Percentiles rank a stretch among this genome's conserved stretches.
phyloP scores from a whole-genome alignment of 176 grass and related monocot species.

The Oryza glumipatula region DNA sequence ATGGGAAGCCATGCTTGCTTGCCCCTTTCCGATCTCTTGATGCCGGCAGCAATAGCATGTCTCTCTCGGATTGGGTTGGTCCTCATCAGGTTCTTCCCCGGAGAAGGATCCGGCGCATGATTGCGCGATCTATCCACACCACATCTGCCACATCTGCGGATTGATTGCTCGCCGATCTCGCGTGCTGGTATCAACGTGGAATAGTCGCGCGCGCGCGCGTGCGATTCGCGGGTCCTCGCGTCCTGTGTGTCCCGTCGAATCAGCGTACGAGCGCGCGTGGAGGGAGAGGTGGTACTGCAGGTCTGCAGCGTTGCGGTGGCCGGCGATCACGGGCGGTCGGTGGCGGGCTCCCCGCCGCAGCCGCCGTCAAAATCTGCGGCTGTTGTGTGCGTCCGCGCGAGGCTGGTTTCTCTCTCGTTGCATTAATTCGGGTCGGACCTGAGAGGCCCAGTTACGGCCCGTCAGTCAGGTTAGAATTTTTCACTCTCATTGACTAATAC shows the following conservation, averaged over 20 bases:
- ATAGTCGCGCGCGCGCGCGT: background rate
- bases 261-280: background rate
- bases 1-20: background rate
- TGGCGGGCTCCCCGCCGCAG: background rate
- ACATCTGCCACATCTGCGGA: background rate
- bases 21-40: constrained; percentile 17
- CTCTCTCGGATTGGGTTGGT: constrained; percentile 8
- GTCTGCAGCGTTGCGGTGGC: background rate
- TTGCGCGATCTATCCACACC: background rate
- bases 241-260: background rate
- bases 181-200: background rate
- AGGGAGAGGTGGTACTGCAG: too few relatives aligned
- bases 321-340: background rate
- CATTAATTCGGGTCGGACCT: background rate
- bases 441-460: background rate
- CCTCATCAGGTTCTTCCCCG: too few relatives aligned
- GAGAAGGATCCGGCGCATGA: background rate
- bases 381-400: background rate
- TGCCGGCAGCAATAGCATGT: background rate
- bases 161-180: background rate
- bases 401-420: background rate
- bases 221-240: background rate
- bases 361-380: background rate
- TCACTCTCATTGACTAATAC: too few relatives aligned
- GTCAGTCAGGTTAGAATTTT: too few relatives aligned